These are phyloP conservation scores for Taxillus chinensis DNA, from an alignment of 164 flowering plant genomes.

Conservation along the genomic window DNA sequence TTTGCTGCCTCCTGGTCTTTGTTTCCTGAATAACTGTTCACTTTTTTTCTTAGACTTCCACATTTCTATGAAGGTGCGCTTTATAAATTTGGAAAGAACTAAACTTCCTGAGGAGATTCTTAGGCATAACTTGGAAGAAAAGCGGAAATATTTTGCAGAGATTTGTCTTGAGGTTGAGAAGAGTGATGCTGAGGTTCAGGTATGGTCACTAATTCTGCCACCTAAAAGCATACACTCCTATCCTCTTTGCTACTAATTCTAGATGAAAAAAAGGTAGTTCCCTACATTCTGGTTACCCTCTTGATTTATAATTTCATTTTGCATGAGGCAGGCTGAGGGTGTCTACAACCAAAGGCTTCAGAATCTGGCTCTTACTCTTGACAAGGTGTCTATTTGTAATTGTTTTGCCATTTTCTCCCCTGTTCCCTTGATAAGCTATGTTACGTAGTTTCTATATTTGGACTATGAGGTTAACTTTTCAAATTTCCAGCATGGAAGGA, in stretches of 20 bases:
- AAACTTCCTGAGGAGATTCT: conserved; percentile 88
- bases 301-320: conserved; percentile 7
- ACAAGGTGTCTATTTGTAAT: conserved; percentile 44
- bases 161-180: conserved; percentile 68
- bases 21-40: not conserved
- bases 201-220: conserved; percentile 9
- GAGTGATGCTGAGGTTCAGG: conserved; percentile 97
- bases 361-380: conserved; percentile 92
- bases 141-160: conserved; percentile 73
- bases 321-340: conserved; percentile 81
- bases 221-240: not conserved
- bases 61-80: conserved; percentile 61
- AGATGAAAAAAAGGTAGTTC: too few species aligned
- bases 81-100: conserved; percentile 84
- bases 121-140: conserved; percentile 85
- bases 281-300: not conserved
- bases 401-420: not conserved
- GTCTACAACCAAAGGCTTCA: conserved; percentile 98
- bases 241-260: not conserved
- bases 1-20: conserved; percentile 5
- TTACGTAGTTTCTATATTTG: too few species aligned
- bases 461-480: too few species aligned
- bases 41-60: conserved; percentile 5
- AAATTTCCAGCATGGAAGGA: too few species aligned
- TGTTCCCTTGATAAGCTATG: too few species aligned